Conservation (phyloP, 441 rosid genomes). For the Viola pubescens region DNA sequence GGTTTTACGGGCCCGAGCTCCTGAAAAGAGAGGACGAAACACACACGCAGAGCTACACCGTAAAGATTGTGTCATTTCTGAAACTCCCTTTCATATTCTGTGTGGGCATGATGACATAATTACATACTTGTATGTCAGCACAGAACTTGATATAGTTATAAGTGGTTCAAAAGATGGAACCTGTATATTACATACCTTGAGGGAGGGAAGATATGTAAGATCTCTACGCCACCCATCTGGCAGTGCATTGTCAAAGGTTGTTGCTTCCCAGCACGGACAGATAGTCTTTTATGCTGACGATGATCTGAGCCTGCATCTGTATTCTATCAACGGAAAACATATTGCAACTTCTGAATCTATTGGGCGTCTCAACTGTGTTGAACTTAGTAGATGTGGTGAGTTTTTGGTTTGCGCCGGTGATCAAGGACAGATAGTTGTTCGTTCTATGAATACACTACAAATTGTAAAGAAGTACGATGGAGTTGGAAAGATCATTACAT, state of each 20-base stretch:
- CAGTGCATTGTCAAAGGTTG: conserved; percentile 77
- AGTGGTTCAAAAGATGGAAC: conserved; percentile 99
- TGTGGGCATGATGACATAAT: conserved; percentile 96
- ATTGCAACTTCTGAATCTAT: conserved; percentile 91
- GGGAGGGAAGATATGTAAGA: conserved; percentile 91
- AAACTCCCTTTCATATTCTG: conserved; percentile 92
- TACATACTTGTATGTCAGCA: conserved; percentile 76
- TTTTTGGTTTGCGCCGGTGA: conserved; percentile 93
- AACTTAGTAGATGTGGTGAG: conserved; percentile 83
- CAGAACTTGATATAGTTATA: conserved; percentile 90
- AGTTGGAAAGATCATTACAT: conserved; percentile 77
- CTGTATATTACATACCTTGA: conserved; percentile 80
- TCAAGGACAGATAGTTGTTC: conserved; percentile 89
- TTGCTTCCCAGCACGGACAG: conserved; percentile 79
- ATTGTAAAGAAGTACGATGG: conserved; percentile 69
- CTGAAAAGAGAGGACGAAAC: conserved; percentile 65
- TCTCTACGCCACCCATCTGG: conserved; percentile 87
- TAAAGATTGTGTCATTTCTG: conserved; percentile 65
- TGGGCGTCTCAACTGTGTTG: conserved; percentile 89
- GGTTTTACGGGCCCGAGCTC: conserved; percentile 44
- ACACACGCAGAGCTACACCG: conserved; percentile 46
- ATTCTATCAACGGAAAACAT: conserved; percentile 89
- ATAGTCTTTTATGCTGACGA: conserved; percentile 77
- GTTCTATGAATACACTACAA: conserved; percentile 88
- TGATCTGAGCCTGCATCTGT: conserved; percentile 89